phyloP scores from a whole-genome alignment of 2,329 filamentous ascomycete species.

The Didymella lethalis region DNA sequence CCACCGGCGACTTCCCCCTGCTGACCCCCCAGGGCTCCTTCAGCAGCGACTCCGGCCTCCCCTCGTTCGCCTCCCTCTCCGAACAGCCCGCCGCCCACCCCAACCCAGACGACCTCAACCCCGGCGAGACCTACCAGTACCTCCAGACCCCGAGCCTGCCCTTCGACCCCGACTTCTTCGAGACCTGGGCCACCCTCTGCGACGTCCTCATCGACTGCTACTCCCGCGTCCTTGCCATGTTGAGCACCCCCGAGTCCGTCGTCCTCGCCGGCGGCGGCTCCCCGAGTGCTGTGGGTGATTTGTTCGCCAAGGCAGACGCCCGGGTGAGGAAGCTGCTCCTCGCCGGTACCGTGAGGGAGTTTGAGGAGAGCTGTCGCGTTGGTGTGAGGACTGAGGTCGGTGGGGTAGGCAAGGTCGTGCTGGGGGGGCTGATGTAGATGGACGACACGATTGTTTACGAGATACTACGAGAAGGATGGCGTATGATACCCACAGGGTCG shows the following conservation, averaged over 20 bases:
- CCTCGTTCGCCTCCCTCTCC: no score
- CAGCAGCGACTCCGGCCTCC: constrained; percentile 32
- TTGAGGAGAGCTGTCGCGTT: constrained; percentile 83
- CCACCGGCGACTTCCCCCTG: constrained; percentile 58
- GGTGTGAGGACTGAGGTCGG: constrained; percentile 82
- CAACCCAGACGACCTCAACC: constrained; percentile 41
- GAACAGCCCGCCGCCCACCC: no score
- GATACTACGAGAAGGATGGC: no score
- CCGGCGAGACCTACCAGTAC: constrained; percentile 87
- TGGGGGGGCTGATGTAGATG: constrained; percentile 80
- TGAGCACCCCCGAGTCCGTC: constrained; percentile 70
- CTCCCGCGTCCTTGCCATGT: constrained; percentile 75
- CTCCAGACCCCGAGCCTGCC: constrained; percentile 90
- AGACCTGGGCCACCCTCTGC: constrained; percentile 94
- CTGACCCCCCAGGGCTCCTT: constrained; percentile 34
- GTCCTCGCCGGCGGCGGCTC: constrained; percentile 36
- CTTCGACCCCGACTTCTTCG: constrained; percentile 96
- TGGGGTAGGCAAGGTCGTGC: constrained; percentile 85
- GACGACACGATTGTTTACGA: no score
- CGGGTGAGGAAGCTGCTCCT: constrained; percentile 89
- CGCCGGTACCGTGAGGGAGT: constrained; percentile 85
- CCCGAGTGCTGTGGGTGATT: constrained; percentile 69
- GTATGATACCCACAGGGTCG: neutral
- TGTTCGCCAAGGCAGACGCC: constrained; percentile 89
- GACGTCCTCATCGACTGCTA: constrained; percentile 96